Conservation (phyloP, 1,284 basidiomycete genomes). For the Rhodotorula glutinis region DNA sequence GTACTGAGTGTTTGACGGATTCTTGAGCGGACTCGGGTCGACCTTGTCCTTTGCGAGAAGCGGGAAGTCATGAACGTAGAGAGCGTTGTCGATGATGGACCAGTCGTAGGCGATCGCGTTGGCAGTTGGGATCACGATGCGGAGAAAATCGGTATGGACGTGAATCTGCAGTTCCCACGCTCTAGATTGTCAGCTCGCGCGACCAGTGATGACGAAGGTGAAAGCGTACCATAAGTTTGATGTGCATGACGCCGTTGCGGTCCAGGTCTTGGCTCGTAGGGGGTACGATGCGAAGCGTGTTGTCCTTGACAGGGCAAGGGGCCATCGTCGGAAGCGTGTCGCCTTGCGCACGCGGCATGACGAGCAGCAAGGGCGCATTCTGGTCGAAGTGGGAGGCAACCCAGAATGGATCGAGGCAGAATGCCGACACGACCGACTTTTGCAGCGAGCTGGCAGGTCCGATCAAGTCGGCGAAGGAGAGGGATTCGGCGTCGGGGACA, state of each 20-base stretch:
- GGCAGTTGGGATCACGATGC: conserved; percentile 36
- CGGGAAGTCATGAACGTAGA: conserved; percentile 39
- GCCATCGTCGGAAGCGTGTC: neutral
- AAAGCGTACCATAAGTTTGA: conserved; percentile 24
- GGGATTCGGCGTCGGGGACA: conserved; percentile 12
- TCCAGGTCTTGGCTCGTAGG: too few relatives aligned
- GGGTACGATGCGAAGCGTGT: conserved; percentile 15
- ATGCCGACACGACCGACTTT: conserved; percentile 25
- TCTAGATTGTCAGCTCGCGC: neutral
- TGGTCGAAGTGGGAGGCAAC: conserved; percentile 20
- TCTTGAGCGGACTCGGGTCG: conserved; percentile 10
- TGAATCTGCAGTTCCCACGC: conserved; percentile 10
- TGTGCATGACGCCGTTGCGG: conserved; percentile 21
- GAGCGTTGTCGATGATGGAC: conserved; percentile 33
- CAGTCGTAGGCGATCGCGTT: conserved; percentile 36
- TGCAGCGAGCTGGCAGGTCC: conserved; percentile 12
- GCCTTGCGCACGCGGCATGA: conserved; percentile 17
- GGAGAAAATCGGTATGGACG: conserved; percentile 22
- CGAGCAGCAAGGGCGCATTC: conserved; percentile 19
- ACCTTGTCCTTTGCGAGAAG: neutral
- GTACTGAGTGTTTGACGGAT: conserved; percentile 34
- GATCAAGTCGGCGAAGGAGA: conserved; percentile 28
- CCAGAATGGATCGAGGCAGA: conserved; percentile 22
- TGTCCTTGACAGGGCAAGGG: neutral
- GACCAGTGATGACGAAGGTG: neutral